Evolutionary conservation across 176 grass and related monocot genomes (phyloP).

Genomic region (Lolium perenne): DNA sequence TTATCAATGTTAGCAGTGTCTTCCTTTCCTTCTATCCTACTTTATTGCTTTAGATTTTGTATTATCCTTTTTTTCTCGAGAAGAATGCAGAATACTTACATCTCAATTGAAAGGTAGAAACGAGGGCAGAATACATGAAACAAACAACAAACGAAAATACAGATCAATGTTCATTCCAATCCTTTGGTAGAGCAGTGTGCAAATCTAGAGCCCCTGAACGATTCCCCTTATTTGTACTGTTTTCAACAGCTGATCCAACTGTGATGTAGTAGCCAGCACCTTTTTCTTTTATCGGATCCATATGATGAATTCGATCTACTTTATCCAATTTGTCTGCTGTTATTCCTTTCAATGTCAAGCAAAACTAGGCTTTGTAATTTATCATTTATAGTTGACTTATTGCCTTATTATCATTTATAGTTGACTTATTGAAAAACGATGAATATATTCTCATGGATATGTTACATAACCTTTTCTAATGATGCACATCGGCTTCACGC

Average conservation of each 20-base stretch:
- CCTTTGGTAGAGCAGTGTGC: no score
- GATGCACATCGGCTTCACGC: background rate
- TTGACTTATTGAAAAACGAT: no score
- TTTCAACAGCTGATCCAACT: slow-evolving; percentile 17
- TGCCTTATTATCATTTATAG: no score
- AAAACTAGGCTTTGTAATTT: background rate
- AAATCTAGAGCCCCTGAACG: background rate
- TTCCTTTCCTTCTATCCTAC: background rate
- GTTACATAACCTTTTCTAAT: background rate
- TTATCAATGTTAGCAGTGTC: slow-evolving; percentile 74
- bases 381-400: background rate
- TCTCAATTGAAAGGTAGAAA: background rate
- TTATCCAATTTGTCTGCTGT: background rate
- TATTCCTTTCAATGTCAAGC: background rate
- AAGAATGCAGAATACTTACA: background rate
- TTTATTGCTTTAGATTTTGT: background rate
- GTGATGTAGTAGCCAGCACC: background rate
- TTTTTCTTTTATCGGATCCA: no score
- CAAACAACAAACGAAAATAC: background rate
- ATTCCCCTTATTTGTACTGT: background rate
- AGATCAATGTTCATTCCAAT: no score
- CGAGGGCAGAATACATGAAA: background rate
- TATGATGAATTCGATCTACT: no score
- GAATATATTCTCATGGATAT: slow-evolving; percentile 1
- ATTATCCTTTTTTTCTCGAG: background rate